A percentile compares a stretch with the other conserved stretches of the same genome.
Conservation (phyloP, 768 basidiomycete genomes). For the Sarcomyxa edulis region DNA sequence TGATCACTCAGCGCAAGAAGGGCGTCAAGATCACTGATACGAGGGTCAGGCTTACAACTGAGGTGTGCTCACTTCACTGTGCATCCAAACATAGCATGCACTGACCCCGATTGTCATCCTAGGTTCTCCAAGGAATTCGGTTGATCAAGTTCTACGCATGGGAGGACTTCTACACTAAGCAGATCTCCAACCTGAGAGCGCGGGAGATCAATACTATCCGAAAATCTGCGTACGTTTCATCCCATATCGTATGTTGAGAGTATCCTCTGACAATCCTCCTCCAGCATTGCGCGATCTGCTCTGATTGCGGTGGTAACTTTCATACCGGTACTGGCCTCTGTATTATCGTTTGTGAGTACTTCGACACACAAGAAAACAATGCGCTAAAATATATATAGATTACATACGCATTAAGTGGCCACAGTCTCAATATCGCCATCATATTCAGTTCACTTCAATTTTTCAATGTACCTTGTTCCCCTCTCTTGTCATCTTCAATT, state of each 20-base stretch:
- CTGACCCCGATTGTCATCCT: not conserved
- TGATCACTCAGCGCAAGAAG: slow-evolving; percentile 39
- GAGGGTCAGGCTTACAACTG: slow-evolving; percentile 45
- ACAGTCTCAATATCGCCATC: slow-evolving; percentile 44
- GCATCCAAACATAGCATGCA: too few relatives aligned
- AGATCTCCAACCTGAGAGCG: slow-evolving; percentile 13
- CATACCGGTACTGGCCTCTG: slow-evolving; percentile 32
- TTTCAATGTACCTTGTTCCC: too few relatives aligned
- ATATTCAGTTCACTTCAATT: slow-evolving; percentile 56
- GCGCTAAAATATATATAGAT: slow-evolving; percentile 31
- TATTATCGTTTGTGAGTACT: slow-evolving; percentile 35
- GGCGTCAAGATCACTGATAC: slow-evolving; percentile 48
- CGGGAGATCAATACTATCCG: slow-evolving; percentile 14
- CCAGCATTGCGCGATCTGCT: slow-evolving; percentile 17
- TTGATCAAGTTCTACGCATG: slow-evolving; percentile 42
- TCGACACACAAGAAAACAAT: not conserved
- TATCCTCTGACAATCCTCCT: too few relatives aligned
- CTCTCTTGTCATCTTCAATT: too few relatives aligned
- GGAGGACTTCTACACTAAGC: slow-evolving; percentile 25
- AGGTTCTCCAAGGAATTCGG: slow-evolving; percentile 43
- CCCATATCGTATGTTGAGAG: too few relatives aligned
- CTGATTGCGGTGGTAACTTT: slow-evolving; percentile 23
- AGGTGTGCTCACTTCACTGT: too few relatives aligned
- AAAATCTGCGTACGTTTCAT: slow-evolving; percentile 17
- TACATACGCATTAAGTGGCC: slow-evolving; percentile 55